phyloP scores from a whole-genome alignment of 306 rosid species.

The Cucurbita maxima region DNA sequence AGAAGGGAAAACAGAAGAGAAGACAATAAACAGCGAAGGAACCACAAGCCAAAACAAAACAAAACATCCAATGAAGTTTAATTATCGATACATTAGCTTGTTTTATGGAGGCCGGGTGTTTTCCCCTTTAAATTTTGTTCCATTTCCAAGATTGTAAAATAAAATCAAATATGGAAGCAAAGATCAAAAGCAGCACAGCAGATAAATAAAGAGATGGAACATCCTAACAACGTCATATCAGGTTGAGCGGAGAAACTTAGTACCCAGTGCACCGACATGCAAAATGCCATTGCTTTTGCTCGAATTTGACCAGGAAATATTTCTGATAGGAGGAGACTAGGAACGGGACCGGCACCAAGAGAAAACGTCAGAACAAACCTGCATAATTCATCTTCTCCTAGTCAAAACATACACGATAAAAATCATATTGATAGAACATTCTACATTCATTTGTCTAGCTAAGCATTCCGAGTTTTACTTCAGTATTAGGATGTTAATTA shows the following conservation, averaged over 20 bases:
- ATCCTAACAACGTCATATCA: conserved; percentile 15
- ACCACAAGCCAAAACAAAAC: neutral
- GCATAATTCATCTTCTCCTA: conserved; percentile 11
- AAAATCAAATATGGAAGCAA: neutral
- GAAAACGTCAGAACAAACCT: conserved; percentile 87
- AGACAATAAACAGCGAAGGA: neutral
- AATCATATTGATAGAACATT: neutral
- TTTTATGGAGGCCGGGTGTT: neutral
- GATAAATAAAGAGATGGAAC: neutral
- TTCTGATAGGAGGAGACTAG: conserved; percentile 85
- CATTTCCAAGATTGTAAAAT: neutral
- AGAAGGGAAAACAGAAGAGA: neutral
- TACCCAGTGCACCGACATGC: conserved; percentile 99
- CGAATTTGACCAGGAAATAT: conserved; percentile 78
- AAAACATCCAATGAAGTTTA: neutral
- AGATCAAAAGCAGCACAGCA: neutral
- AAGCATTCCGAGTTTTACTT: neutral
- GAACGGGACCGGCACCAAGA: conserved; percentile 97
- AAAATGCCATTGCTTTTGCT: conserved; percentile 90
- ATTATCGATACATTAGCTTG: neutral
- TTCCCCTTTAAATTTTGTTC: neutral
- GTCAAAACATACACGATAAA: neutral
- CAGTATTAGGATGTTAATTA: conserved; percentile 4
- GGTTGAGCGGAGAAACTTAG: neutral
- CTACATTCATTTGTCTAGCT: neutral